Conservation (phyloP, 495 filamentous ascomycete genomes). For the Geoglossum glabrum region DNA sequence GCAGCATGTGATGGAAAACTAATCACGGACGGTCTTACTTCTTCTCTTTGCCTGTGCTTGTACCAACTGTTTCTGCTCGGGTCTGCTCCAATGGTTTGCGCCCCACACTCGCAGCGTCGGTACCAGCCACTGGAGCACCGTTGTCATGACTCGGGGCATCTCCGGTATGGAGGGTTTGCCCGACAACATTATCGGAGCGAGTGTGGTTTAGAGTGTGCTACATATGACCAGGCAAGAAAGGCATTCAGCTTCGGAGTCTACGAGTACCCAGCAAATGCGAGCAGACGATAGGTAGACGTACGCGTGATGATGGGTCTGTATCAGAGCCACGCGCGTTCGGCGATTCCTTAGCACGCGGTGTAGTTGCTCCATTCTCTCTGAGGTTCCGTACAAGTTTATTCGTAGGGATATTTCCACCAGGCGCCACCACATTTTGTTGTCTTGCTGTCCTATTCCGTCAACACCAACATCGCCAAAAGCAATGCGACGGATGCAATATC, state of each 20-base stretch:
- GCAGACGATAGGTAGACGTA: conserved; percentile 15
- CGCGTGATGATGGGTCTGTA: conserved; percentile 37
- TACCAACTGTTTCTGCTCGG: background rate
- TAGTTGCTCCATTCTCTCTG: conserved; percentile 1
- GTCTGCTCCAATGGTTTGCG: conserved; percentile 1
- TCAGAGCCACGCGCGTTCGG: conserved; percentile 1
- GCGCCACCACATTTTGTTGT: conserved; percentile 5
- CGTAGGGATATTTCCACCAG: conserved; percentile 15
- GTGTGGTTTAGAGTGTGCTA: conserved; percentile 70
- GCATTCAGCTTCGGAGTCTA: background rate
- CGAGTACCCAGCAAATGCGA: background rate
- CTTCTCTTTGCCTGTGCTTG: conserved; percentile 36
- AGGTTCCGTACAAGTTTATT: conserved; percentile 14
- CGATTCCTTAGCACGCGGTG: background rate
- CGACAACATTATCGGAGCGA: conserved; percentile 51
- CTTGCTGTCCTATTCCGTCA: background rate
- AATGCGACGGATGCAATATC: background rate
- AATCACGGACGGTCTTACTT: conserved; percentile 30
- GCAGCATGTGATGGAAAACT: background rate
- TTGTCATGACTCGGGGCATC: conserved; percentile 29
- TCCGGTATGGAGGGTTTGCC: conserved; percentile 40
- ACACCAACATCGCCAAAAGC: background rate
- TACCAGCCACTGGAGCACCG: background rate
- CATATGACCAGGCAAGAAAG: background rate
- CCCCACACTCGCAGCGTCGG: background rate